phyloP scores from a whole-genome alignment of 2,329 filamentous ascomycete genomes.

The Venturia oleaginea region DNA sequence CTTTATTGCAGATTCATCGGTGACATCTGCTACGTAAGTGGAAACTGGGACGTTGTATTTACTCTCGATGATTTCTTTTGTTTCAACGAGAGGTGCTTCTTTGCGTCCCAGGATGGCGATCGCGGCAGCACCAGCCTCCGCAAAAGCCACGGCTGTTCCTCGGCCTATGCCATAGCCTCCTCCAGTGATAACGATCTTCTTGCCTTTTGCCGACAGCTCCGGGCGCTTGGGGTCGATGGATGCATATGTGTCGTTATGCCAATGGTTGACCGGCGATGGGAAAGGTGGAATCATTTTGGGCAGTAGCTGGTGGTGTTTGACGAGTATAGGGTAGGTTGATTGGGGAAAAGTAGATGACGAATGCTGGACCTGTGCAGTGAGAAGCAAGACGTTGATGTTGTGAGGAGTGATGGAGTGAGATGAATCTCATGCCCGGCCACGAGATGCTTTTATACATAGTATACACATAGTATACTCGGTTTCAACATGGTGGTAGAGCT shows the following conservation, averaged over 20 bases:
- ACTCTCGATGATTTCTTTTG: conserved; percentile 8
- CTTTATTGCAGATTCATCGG: conserved; percentile 8
- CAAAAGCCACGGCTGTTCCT: conserved; percentile 35
- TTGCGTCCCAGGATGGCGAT: conserved; percentile 37
- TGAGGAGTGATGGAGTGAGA: background rate
- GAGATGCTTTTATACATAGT: too few relatives aligned
- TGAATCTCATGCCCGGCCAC: too few relatives aligned
- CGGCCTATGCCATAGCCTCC: conserved; percentile 39
- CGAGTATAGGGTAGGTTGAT: background rate
- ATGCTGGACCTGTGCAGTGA: too few relatives aligned
- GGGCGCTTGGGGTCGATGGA: conserved; percentile 33
- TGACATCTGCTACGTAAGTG: conserved; percentile 3
- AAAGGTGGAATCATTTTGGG: background rate
- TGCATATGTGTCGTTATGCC: conserved; percentile 27
- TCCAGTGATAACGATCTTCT: conserved; percentile 36
- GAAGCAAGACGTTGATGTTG: background rate
- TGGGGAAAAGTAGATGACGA: background rate
- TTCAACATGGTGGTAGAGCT: too few relatives aligned
- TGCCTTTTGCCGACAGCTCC: conserved; percentile 32
- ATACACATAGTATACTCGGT: too few relatives aligned
- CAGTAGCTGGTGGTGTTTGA: background rate
- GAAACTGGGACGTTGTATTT: conserved; percentile 4
- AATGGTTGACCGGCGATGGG: conserved; percentile 15
- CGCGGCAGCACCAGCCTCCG: conserved; percentile 34
- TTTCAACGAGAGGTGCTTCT: conserved; percentile 1